phyloP scores from a whole-genome alignment of 1,284 basidiomycete genomes.

The Wallemia mellicola region DNA sequence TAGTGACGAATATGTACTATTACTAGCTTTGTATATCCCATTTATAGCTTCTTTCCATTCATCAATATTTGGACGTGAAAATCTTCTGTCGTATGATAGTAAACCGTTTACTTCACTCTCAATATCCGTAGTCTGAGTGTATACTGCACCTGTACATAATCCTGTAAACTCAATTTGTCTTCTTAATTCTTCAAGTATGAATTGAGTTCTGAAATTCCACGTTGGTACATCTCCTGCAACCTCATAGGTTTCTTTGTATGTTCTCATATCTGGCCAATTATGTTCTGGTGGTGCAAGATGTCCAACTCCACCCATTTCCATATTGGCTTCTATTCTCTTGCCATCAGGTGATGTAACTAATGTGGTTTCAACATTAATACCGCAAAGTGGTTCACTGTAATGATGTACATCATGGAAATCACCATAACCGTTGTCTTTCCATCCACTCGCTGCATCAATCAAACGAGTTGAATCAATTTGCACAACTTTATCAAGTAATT shows the following conservation, averaged over 20 bases:
- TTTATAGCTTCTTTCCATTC: not conserved
- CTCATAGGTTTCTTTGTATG: not conserved
- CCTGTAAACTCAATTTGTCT: not conserved
- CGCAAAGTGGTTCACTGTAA: not conserved
- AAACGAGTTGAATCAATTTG: not conserved
- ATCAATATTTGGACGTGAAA: not conserved
- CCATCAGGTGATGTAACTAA: not conserved
- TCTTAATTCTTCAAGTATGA: not conserved
- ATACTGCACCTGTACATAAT: not conserved
- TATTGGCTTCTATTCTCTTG: not conserved
- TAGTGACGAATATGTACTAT: not conserved
- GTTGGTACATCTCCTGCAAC: not conserved
- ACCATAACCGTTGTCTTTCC: not conserved
- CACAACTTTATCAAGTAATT: not conserved
- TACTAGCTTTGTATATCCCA: not conserved
- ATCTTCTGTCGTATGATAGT: not conserved
- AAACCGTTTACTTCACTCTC: not conserved
- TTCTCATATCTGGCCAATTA: not conserved
- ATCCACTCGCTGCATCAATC: constrained; percentile 1
- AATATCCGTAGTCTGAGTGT: not conserved
- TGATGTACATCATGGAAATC: not conserved
- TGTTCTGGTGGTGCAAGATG: not conserved
- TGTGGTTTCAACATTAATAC: not conserved
- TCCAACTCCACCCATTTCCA: not conserved
- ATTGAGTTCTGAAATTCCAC: not conserved